phyloP scores from a whole-genome alignment of 2,329 filamentous ascomycete species.

The Anisogramma anomala region DNA sequence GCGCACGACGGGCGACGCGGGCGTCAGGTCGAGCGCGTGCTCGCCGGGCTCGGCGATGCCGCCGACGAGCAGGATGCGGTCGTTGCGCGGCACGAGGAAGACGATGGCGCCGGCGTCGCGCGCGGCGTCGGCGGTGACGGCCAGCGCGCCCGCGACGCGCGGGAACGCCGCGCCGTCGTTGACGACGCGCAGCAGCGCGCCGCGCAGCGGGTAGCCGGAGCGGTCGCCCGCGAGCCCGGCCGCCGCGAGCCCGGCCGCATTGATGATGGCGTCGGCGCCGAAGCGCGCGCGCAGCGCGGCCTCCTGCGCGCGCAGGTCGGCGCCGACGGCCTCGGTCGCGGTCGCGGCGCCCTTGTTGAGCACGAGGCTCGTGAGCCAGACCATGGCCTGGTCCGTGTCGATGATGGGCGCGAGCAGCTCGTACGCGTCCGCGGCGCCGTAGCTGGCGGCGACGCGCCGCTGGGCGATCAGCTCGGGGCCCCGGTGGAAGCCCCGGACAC shows the following conservation, averaged over 20 bases:
- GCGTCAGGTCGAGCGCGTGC: conserved; percentile 27
- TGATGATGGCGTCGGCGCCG: conserved; percentile 31
- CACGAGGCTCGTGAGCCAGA: conserved; percentile 29
- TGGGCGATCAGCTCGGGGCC: conserved; percentile 26
- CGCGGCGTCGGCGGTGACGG: conserved; percentile 28
- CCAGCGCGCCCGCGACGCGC: conserved; percentile 28
- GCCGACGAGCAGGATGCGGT: conserved; percentile 31
- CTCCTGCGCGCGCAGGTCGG: conserved; percentile 27
- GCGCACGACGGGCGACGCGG: conserved; percentile 27
- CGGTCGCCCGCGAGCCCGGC: conserved; percentile 27
- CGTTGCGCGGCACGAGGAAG: conserved; percentile 33
- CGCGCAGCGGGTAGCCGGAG: conserved; percentile 31
- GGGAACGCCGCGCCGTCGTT: conserved; percentile 33
- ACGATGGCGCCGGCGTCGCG: conserved; percentile 28
- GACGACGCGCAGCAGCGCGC: conserved; percentile 32
- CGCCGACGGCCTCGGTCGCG: conserved; percentile 26
- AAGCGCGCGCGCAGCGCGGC: conserved; percentile 23
- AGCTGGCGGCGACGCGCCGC: conserved; percentile 21
- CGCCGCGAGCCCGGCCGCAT: conserved; percentile 29
- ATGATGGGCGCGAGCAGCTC: conserved; percentile 33
- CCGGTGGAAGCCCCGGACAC: conserved; percentile 27
- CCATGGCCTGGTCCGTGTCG: conserved; percentile 33
- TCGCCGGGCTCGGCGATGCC: conserved; percentile 27
- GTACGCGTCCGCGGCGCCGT: conserved; percentile 32
- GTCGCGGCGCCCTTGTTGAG: conserved; percentile 28